Base-by-base conservation (phyloP, 106 monocot species). In the Allium sativum region DNA sequence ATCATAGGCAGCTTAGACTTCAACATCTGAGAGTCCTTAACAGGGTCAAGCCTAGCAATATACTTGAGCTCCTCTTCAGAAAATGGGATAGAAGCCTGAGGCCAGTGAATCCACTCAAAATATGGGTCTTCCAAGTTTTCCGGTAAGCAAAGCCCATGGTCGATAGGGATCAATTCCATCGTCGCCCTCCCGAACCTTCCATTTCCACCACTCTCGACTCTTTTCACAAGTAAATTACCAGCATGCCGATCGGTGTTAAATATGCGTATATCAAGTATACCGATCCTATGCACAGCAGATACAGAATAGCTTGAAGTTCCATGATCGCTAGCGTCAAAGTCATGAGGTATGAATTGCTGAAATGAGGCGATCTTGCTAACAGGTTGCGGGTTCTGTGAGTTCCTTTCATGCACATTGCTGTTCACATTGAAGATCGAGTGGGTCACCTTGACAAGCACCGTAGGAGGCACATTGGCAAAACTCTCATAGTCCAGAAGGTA, bases 31-130 rank as follows among this genome's bases (percentile, higher is more conserved):
- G 82, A 72, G 43, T 93, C 93, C 67, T 62, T 69, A 4, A 63
- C 46, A 0, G 93, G 93, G 66, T 93, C 80, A 47, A 93, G 82
- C 14, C 80, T 85, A 13, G 76, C 84, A 54, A 93, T 85, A 64
- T 93, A 93, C 22, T 82, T 73, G 0, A 89, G 82, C 66, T 93
- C 93, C n/a, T 89, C 93, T 16, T 85, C 77, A 12, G 93, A 89
- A 65, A 93, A 93, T 0, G 93, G 89, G 21, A 93, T 78, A 0
- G 93, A 93, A 50, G 93, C 79, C 56, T 93, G 93, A 16, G 93
- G 89, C 93, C 93, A 93, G 59, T 93, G 85, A 68, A 93, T 93
- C 93, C 93, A 93, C 45, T 93, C 93, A 58, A 93, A 89, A 69
- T 93, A 93, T 43, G 93, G 93, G 64, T 93, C 93, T 55, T 93